Evolutionary conservation across 352 stramenopile species (phyloP).

Genomic region (Poterioochromonas sp.): DNA sequence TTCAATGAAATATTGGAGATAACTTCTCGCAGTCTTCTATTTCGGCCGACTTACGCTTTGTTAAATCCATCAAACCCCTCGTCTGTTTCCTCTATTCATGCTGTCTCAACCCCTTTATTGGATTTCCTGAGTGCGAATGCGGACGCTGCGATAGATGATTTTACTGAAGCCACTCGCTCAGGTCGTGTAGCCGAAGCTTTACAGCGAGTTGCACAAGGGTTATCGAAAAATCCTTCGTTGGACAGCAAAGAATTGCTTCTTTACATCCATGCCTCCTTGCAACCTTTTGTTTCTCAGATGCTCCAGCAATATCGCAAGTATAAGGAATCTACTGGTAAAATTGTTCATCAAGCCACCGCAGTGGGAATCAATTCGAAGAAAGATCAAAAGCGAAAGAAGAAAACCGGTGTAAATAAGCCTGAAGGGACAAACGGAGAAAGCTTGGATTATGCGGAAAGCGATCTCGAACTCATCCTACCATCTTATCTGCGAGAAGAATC

Average conservation of each 20-base stretch:
- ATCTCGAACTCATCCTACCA: constrained; percentile 33
- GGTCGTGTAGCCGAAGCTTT: constrained; percentile 35
- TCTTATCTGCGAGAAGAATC: constrained; percentile 10
- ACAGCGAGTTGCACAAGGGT: constrained; percentile 38
- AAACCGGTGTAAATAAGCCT: not conserved
- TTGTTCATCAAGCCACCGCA: not conserved
- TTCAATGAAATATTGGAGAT: constrained; percentile 45
- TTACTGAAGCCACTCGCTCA: too few species aligned
- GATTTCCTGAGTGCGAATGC: constrained; percentile 38
- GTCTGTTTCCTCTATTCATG: constrained; percentile 42
- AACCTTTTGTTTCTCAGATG: constrained; percentile 40
- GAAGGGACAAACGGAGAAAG: not conserved
- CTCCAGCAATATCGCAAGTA: not conserved
- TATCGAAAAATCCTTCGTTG: constrained; percentile 43
- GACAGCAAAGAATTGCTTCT: constrained; percentile 44
- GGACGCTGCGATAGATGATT: too few species aligned
- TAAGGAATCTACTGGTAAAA: not conserved
- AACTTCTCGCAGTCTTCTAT: constrained; percentile 39
- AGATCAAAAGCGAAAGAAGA: too few species aligned
- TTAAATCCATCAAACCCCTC: not conserved
- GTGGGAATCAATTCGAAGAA: not conserved
- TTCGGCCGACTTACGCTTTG: constrained; percentile 45
- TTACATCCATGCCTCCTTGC: constrained; percentile 45
- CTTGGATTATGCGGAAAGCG: constrained; percentile 30
- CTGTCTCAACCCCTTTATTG: constrained; percentile 42